These are phyloP conservation scores for Speleostelium caveatum DNA, from an alignment of 78 protist species.

Conservation along the genomic window DNA sequence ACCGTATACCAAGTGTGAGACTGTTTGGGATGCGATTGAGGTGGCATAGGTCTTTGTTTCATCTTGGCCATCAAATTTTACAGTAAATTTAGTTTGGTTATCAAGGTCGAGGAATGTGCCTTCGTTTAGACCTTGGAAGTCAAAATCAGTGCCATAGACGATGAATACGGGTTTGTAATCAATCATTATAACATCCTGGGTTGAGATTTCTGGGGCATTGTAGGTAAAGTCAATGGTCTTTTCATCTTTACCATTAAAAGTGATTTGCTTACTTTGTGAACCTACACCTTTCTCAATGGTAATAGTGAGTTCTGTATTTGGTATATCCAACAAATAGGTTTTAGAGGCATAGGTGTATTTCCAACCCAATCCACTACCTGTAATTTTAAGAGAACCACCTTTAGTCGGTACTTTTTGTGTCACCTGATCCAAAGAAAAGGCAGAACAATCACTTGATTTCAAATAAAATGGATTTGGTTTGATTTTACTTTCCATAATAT, in stretches of 20 bases:
- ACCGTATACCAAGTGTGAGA: background rate
- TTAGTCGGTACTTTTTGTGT: background rate
- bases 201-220: background rate
- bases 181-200: background rate
- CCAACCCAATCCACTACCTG: background rate
- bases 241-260: background rate
- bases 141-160: slow-evolving; percentile 5
- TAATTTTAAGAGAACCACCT: background rate
- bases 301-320: background rate
- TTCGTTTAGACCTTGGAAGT: background rate
- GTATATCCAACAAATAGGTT: background rate
- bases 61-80: background rate
- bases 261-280: background rate
- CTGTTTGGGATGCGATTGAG: background rate
- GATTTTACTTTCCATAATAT: background rate
- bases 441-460: background rate
- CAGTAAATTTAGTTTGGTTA: background rate
- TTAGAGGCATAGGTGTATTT: background rate
- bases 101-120: background rate
- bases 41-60: background rate
- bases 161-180: background rate
- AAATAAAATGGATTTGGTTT: background rate
- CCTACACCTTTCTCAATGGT: slow-evolving; percentile 9
- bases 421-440: background rate
- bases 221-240: background rate